Evolutionary conservation across 1,284 basidiomycete species (phyloP).

Genomic region (Pholiota adiposa): DNA sequence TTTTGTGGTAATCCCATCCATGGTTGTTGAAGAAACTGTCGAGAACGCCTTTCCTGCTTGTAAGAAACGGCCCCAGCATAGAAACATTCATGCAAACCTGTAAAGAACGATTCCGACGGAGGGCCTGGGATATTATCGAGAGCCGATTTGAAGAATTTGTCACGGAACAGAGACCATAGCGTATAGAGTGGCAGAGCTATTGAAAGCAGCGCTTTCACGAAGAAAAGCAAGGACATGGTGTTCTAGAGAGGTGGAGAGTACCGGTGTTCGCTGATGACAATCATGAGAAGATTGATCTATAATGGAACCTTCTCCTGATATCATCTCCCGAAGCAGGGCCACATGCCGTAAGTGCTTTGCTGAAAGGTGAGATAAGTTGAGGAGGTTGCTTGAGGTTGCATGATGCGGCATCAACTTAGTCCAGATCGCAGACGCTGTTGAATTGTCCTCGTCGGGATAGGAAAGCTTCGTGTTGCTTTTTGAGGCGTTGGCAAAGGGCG

Average conservation of each 20-base stretch:
- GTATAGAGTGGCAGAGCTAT: neutral
- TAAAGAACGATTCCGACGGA: conserved; percentile 22
- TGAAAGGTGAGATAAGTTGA: neutral
- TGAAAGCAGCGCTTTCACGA: neutral
- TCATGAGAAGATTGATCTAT: neutral
- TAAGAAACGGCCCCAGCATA: neutral
- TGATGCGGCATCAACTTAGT: too few species aligned
- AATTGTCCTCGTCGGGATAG: too few species aligned
- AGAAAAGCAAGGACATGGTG: conserved; percentile 1
- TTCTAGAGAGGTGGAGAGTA: neutral
- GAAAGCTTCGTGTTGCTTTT: too few species aligned
- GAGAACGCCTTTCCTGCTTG: conserved; percentile 27
- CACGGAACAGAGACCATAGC: conserved; percentile 22
- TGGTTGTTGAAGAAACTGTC: conserved; percentile 29
- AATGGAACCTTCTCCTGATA: neutral
- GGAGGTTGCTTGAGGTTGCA: neutral
- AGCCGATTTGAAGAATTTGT: conserved; percentile 23
- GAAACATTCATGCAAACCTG: conserved; percentile 11
- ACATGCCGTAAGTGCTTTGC: neutral
- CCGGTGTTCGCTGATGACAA: neutral
- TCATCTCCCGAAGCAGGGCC: neutral
- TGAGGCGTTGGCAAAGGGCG: too few species aligned
- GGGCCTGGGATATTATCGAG: conserved; percentile 31
- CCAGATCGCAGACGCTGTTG: too few species aligned
- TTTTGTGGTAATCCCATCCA: conserved; percentile 34